A percentile compares a stretch with the other conserved stretches of the same genome.
phyloP scores from a whole-genome alignment of 2,329 filamentous ascomycete genomes.

The Fusarium goolgardi region DNA sequence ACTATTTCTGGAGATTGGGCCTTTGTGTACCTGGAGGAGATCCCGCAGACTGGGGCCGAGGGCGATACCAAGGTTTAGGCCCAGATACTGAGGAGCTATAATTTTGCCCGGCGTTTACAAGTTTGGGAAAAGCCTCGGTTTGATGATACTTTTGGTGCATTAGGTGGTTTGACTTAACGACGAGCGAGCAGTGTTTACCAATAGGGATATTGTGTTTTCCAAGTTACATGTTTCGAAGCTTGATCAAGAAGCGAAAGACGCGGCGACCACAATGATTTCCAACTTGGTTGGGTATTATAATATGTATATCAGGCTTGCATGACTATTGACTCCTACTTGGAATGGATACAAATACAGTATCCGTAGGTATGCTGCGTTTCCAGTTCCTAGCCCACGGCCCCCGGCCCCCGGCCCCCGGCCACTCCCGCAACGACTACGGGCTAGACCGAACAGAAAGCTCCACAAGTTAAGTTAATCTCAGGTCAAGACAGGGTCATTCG shows the following conservation, averaged over 20 bases:
- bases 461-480: conserved; percentile 23
- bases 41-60: conserved; percentile 73
- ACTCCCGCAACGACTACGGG: conserved; percentile 33
- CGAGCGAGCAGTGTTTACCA: neutral
- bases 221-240: neutral
- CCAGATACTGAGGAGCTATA: conserved; percentile 55
- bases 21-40: conserved; percentile 87
- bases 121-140: conserved; percentile 12
- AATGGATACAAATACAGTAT: conserved; percentile 7
- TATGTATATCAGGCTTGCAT: neutral
- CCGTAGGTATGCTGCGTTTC: conserved; percentile 5
- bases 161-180: neutral
- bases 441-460: conserved; percentile 43
- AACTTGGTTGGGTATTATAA: neutral
- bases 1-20: conserved; percentile 96
- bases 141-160: conserved; percentile 6
- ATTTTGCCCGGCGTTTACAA: conserved; percentile 4
- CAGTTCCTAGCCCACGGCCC: conserved; percentile 40
- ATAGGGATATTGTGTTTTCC: neutral
- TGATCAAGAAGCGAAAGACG: neutral
- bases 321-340: neutral
- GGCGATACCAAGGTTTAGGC: conserved; percentile 59
- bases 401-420: conserved; percentile 32
- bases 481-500: conserved; percentile 15
- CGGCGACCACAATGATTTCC: neutral